Conservation (phyloP, 176 grass and related monocot species). For the Hordeum marinum region DNA sequence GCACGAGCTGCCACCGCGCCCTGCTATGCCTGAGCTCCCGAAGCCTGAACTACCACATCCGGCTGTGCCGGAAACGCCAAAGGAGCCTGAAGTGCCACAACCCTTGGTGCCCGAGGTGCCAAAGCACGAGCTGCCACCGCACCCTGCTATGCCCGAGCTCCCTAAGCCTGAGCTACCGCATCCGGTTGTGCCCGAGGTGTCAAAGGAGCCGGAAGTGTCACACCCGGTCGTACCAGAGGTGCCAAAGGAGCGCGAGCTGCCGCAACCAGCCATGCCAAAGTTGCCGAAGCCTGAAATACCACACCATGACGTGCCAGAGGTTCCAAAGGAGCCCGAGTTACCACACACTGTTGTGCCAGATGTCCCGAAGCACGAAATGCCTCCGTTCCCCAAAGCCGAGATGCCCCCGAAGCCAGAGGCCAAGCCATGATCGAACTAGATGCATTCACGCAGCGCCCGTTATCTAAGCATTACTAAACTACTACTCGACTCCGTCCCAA, state of each 20-base stretch:
- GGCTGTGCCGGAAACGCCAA: background rate
- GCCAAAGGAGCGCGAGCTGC: background rate
- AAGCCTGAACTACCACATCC: background rate
- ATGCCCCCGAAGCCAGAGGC: conserved; percentile 1
- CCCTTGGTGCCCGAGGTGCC: background rate
- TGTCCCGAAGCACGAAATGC: conserved; percentile 11
- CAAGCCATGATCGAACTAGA: conserved; percentile 6
- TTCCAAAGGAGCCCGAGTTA: background rate
- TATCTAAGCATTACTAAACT: too few relatives aligned
- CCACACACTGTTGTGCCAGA: background rate
- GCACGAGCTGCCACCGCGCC: background rate
- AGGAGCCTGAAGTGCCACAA: background rate
- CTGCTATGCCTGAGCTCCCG: background rate
- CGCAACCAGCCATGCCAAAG: too few relatives aligned
- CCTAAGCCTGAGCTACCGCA: background rate
- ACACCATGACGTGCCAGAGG: background rate
- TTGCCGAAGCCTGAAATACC: background rate
- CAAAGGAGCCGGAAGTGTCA: background rate
- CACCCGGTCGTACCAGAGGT: background rate
- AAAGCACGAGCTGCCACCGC: background rate
- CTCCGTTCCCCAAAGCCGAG: background rate
- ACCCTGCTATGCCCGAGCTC: too few relatives aligned
- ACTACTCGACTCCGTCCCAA: too few relatives aligned
- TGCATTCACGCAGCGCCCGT: too few relatives aligned
- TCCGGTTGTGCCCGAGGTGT: background rate